Evolutionary conservation across 148 eudicot genomes (phyloP).

Genomic region (Nepenthes mirabilis): DNA sequence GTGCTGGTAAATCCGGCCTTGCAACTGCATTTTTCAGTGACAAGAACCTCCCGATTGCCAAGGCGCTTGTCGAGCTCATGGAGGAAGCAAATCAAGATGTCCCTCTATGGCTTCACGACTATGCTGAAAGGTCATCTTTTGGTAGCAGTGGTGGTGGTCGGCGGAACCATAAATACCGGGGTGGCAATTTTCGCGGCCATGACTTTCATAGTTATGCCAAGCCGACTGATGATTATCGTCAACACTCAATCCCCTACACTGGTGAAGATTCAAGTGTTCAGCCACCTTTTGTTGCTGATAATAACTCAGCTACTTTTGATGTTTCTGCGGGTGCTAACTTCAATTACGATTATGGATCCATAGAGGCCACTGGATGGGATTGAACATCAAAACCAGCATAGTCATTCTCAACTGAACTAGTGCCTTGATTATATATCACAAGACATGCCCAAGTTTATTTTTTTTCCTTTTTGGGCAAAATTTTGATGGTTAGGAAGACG

Average conservation of each 20-base stretch:
- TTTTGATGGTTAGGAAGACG: too few relatives aligned
- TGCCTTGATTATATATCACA: too few relatives aligned
- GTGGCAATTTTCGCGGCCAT: constrained; percentile 45
- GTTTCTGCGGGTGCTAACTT: constrained; percentile 4
- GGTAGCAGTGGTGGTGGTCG: constrained; percentile 19
- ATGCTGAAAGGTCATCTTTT: constrained; percentile 25
- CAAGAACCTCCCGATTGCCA: constrained; percentile 43
- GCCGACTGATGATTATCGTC: constrained; percentile 2
- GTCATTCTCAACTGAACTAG: too few relatives aligned
- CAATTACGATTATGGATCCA: constrained; percentile 22
- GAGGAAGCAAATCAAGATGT: constrained; percentile 52
- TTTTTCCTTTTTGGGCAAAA: too few relatives aligned
- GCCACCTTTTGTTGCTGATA: not conserved
- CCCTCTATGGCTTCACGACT: constrained; percentile 49
- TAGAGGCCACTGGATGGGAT: constrained; percentile 55
- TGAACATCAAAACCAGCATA: constrained; percentile 6
- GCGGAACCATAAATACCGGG: constrained; percentile 21
- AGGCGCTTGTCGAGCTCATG: constrained; percentile 50
- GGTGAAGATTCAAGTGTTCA: constrained; percentile 8
- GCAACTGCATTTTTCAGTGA: constrained; percentile 70
- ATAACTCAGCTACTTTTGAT: not conserved
- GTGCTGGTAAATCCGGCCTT: constrained; percentile 65
- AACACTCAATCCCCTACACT: constrained; percentile 20
- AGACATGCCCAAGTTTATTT: too few relatives aligned
- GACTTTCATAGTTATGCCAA: constrained; percentile 28